Conservation (phyloP, 1,284 basidiomycete genomes). For the Chalciporus sp. region DNA sequence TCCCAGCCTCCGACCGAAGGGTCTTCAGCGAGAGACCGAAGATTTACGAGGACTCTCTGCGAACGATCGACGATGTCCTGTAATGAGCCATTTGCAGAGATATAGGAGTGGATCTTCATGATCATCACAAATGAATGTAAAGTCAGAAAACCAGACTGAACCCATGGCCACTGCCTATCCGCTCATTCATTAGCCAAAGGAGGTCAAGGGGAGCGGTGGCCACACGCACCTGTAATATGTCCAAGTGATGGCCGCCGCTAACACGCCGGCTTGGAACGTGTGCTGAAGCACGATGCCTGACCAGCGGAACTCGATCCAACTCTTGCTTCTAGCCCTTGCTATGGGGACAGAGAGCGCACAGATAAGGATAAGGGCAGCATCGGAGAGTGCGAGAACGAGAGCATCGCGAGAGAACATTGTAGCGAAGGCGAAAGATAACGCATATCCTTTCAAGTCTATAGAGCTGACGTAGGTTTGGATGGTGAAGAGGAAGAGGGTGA, state of each 20-base stretch:
- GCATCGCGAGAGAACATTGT: slow-evolving; percentile 88
- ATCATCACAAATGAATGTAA: slow-evolving; percentile 90
- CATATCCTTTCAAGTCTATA: slow-evolving; percentile 76
- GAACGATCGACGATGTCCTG: slow-evolving; percentile 56
- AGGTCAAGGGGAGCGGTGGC: background rate
- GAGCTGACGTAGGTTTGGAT: slow-evolving; percentile 77
- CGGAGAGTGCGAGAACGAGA: slow-evolving; percentile 80
- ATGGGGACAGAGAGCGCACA: slow-evolving; percentile 86
- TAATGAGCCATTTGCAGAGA: slow-evolving; percentile 87
- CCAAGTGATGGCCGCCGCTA: slow-evolving; percentile 78
- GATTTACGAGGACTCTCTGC: slow-evolving; percentile 41
- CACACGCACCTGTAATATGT: slow-evolving; percentile 70
- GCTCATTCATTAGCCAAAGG: background rate
- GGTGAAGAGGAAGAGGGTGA: slow-evolving; percentile 81
- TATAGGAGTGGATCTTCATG: slow-evolving; percentile 98
- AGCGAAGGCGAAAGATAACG: slow-evolving; percentile 83
- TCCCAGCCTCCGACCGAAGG: slow-evolving; percentile 62
- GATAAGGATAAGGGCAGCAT: slow-evolving; percentile 76
- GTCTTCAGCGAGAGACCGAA: slow-evolving; percentile 50
- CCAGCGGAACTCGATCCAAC: slow-evolving; percentile 81
- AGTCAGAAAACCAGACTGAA: slow-evolving; percentile 94
- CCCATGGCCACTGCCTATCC: slow-evolving; percentile 91
- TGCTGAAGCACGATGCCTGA: slow-evolving; percentile 80
- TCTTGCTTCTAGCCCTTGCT: slow-evolving; percentile 71
- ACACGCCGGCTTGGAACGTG: slow-evolving; percentile 68